Conservation (phyloP, 495 filamentous ascomycete species). For the Cudoniella acicularis region DNA sequence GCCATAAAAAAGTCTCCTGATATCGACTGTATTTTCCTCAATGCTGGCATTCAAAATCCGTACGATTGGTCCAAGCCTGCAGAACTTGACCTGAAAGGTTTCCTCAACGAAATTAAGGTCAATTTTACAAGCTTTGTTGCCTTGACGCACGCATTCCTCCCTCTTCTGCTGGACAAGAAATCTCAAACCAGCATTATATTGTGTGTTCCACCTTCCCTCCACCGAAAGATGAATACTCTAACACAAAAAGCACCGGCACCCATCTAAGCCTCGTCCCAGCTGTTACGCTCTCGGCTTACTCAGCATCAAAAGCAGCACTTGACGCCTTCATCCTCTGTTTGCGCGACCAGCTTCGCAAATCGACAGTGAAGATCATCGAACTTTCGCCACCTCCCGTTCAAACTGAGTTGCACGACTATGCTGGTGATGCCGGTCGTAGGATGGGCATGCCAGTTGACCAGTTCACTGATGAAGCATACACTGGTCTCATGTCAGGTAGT, state of each 20-base stretch:
- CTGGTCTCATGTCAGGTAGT: conserved; percentile 41
- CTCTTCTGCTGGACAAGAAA: conserved; percentile 46
- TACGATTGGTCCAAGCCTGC: conserved; percentile 54
- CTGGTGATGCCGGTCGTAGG: conserved; percentile 8
- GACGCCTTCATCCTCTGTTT: conserved; percentile 45
- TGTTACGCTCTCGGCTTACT: conserved; percentile 36
- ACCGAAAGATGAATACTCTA: not conserved
- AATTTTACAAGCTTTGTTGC: conserved; percentile 56
- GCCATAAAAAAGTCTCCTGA: conserved; percentile 49
- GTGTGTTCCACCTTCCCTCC: not conserved
- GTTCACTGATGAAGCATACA: conserved; percentile 47
- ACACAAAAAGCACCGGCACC: conserved; percentile 31
- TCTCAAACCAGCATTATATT: conserved; percentile 33
- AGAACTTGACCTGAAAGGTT: conserved; percentile 41
- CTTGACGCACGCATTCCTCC: conserved; percentile 54
- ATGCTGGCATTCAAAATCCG: conserved; percentile 40
- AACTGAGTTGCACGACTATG: conserved; percentile 23
- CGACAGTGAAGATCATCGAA: conserved; percentile 51
- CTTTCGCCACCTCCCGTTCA: conserved; percentile 55
- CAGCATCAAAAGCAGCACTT: conserved; percentile 45
- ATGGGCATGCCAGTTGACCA: conserved; percentile 53
- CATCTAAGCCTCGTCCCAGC: conserved; percentile 40
- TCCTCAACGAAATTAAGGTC: conserved; percentile 49
- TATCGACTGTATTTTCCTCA: conserved; percentile 43
- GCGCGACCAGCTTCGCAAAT: conserved; percentile 46